A percentile compares a stretch with the other conserved stretches of the same genome.
phyloP scores from a whole-genome alignment of 1,284 basidiomycete species.

The Pterulicium gracile region DNA sequence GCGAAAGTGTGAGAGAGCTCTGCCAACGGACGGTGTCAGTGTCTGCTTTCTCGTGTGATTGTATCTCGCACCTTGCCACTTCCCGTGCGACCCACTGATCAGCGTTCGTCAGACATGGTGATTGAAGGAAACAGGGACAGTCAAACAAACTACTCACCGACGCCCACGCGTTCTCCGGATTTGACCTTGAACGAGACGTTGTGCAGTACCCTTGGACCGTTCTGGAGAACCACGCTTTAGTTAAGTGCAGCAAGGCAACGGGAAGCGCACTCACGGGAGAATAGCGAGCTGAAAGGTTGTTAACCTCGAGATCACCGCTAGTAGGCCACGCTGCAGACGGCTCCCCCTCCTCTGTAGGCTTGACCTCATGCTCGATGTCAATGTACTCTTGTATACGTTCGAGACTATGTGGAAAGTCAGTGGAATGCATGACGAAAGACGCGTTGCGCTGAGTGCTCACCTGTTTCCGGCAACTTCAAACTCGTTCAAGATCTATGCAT shows the following conservation, averaged over 20 bases:
- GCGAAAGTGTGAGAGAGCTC: conserved; percentile 37
- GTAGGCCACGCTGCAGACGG: conserved; percentile 77
- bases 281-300: conserved; percentile 51
- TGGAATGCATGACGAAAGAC: conserved; percentile 2
- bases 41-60: too few relatives aligned
- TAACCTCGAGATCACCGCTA: conserved; percentile 54
- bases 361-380: conserved; percentile 61
- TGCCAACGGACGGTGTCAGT: too few relatives aligned
- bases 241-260: background rate
- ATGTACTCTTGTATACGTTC: conserved; percentile 71
- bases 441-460: conserved; percentile 28
- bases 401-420: conserved; percentile 30
- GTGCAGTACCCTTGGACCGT: conserved; percentile 41
- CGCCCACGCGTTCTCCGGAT: conserved; percentile 51
- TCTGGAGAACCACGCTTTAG: conserved; percentile 3
- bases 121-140: conserved; percentile 1
- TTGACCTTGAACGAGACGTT: conserved; percentile 43
- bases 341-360: conserved; percentile 31
- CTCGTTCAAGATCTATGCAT: conserved; percentile 31
- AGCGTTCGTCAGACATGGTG: conserved; percentile 4
- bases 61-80: conserved; percentile 52
- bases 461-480: conserved; percentile 52
- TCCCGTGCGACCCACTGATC: conserved; percentile 58
- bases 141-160: conserved; percentile 25
- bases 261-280: conserved; percentile 21